Evolutionary conservation across 345 rosid genomes (phyloP).

Genomic region (Bretschneidera sinensis): DNA sequence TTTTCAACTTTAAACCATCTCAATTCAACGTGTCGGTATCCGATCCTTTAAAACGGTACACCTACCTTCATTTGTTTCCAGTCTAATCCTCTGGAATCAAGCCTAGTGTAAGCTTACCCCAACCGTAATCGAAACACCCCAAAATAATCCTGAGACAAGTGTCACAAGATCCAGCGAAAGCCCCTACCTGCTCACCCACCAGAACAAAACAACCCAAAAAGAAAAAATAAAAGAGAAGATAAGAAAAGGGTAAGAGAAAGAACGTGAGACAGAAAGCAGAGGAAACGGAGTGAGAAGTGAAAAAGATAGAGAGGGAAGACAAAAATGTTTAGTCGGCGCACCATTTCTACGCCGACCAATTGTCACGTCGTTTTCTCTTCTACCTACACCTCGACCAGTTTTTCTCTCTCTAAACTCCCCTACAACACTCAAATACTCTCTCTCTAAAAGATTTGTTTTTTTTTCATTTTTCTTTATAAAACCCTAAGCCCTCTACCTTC

Average conservation of each 20-base stretch:
- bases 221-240: neutral
- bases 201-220: too few species aligned
- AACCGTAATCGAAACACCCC: too few species aligned
- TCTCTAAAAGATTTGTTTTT: constrained; percentile 1
- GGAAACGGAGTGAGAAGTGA: neutral
- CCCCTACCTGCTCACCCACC: too few species aligned
- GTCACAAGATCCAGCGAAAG: too few species aligned
- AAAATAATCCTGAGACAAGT: too few species aligned
- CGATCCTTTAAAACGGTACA: too few species aligned
- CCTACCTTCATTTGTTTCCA: too few species aligned
- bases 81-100: too few species aligned
- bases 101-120: too few species aligned
- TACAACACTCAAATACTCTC: neutral
- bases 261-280: neutral
- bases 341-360: constrained; percentile 49
- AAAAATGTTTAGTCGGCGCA: constrained; percentile 58
- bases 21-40: too few species aligned
- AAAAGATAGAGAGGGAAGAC: constrained; percentile 23
- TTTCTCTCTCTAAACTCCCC: neutral
- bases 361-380: constrained; percentile 23
- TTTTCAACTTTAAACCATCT: too few species aligned
- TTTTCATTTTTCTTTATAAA: constrained; percentile 12
- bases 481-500: constrained; percentile 12
- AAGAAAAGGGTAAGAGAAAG: too few species aligned
- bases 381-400: constrained; percentile 7